phyloP scores from a whole-genome alignment of 2,329 filamentous ascomycete genomes.

The Diaporthe sp. region DNA sequence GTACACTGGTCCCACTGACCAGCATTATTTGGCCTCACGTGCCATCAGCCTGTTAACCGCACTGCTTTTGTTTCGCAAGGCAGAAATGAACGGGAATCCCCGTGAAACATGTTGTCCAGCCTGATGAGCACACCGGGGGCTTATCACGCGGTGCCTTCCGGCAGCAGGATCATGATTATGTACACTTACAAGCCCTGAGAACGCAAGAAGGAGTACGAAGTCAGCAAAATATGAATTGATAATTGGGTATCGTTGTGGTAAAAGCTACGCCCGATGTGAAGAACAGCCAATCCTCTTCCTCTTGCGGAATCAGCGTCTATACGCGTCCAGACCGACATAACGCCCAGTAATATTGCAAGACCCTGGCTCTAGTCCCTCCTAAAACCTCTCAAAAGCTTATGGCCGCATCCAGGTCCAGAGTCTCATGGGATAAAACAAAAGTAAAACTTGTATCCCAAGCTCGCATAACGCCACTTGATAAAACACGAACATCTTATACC shows the following conservation, averaged over 20 bases:
- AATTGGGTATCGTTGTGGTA: conserved; percentile 32
- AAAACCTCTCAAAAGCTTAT: not conserved
- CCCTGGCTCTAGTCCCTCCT: conserved; percentile 21
- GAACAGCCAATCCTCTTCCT: not conserved
- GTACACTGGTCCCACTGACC: not conserved
- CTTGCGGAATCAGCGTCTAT: conserved; percentile 3
- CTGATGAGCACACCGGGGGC: not conserved
- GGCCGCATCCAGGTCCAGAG: not conserved
- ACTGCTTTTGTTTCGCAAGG: not conserved
- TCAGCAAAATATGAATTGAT: conserved; percentile 9
- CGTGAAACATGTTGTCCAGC: not conserved
- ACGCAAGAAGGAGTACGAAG: not conserved
- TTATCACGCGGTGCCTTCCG: not conserved
- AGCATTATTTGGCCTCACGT: conserved; percentile 17
- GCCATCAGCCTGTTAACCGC: conserved; percentile 14
- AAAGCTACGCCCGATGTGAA: conserved; percentile 15
- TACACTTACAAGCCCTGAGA: not conserved
- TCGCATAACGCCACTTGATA: conserved; percentile 7
- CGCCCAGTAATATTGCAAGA: not conserved
- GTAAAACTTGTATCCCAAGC: conserved; percentile 1
- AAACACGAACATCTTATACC: conserved; percentile 3
- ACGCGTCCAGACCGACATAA: conserved; percentile 4
- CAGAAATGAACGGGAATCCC: not conserved
- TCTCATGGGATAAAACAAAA: not conserved
- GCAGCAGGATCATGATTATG: not conserved